phyloP scores from a whole-genome alignment of 331 rosid genomes.

The Rhamnella rubrinervis region DNA sequence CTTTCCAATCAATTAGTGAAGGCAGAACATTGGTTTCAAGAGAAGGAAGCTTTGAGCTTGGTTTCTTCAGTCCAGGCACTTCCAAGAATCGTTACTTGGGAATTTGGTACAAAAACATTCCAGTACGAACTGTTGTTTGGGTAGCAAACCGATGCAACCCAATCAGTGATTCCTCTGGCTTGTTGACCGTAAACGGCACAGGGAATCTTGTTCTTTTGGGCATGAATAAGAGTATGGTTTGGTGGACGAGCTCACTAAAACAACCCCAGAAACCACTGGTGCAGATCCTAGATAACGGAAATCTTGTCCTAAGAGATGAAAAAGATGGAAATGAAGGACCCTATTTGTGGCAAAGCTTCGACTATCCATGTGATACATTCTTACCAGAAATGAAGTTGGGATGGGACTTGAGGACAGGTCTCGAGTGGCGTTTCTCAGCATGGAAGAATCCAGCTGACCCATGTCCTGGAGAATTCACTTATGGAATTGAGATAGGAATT shows the following conservation, averaged over 20 bases:
- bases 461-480: conserved; percentile 39
- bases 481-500: conserved; percentile 25
- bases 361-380: conserved; percentile 52
- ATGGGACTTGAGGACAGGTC: conserved; percentile 35
- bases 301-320: conserved; percentile 43
- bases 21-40: conserved; percentile 49
- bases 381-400: conserved; percentile 61
- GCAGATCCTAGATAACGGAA: conserved; percentile 53
- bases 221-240: conserved; percentile 35
- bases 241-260: conserved; percentile 35
- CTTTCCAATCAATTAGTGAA: conserved; percentile 32
- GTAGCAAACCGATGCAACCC: conserved; percentile 60
- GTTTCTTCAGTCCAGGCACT: conserved; percentile 60
- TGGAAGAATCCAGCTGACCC: conserved; percentile 60
- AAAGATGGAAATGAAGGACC: conserved; percentile 9
- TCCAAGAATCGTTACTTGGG: conserved; percentile 53
- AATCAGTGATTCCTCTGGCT: conserved; percentile 41
- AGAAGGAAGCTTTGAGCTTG: conserved; percentile 38
- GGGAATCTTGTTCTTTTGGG: conserved; percentile 40
- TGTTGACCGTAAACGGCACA: conserved; percentile 38
- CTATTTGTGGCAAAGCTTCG: conserved; percentile 64
- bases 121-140: conserved; percentile 55
- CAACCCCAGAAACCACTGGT: conserved; percentile 25
- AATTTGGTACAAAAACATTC: conserved; percentile 62
- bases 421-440: conserved; percentile 19